A percentile compares a stretch with the other conserved stretches of the same genome.
Evolutionary conservation across 75 land plant species (phyloP).

Genomic region (Selaginella tamariscina): DNA sequence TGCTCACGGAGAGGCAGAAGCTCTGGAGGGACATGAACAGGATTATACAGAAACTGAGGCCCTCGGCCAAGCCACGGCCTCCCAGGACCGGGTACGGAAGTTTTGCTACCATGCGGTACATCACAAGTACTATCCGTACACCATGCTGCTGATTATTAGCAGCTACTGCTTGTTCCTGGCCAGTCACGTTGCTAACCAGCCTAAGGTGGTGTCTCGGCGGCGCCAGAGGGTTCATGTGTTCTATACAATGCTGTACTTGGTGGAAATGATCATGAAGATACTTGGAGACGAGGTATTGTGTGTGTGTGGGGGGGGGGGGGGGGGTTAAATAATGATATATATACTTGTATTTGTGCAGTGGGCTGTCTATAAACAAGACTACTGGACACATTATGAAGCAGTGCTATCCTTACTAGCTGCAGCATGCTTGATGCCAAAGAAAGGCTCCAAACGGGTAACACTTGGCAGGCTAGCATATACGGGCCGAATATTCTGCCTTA

Average conservation of each 20-base stretch:
- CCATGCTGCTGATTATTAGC: constrained; percentile 16
- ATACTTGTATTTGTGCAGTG: constrained; percentile 16
- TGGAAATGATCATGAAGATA: not conserved
- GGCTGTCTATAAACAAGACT: constrained; percentile 12
- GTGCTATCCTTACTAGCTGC: constrained; percentile 16
- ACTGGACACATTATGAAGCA: constrained; percentile 18
- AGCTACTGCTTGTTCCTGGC: constrained; percentile 21
- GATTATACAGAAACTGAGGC: constrained; percentile 23
- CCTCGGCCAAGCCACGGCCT: constrained; percentile 4
- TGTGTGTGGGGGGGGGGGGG: no score
- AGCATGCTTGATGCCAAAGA: constrained; percentile 19
- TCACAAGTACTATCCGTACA: constrained; percentile 8
- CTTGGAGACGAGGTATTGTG: not conserved
- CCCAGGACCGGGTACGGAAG: constrained; percentile 4
- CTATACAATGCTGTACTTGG: not conserved
- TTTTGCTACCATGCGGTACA: constrained; percentile 16
- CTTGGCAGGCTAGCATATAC: constrained; percentile 15
- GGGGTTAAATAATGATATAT: not conserved
- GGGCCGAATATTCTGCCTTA: constrained; percentile 23
- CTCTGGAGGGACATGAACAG: constrained; percentile 31
- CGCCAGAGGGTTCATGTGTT: not conserved
- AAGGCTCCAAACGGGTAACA: not conserved
- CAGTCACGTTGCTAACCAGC: constrained; percentile 11
- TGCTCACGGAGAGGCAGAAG: constrained; percentile 32
- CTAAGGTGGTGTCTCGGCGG: not conserved